Base-by-base conservation (phyloP, 140 eudicot genomes). In the Senecio squalidus region DNA sequence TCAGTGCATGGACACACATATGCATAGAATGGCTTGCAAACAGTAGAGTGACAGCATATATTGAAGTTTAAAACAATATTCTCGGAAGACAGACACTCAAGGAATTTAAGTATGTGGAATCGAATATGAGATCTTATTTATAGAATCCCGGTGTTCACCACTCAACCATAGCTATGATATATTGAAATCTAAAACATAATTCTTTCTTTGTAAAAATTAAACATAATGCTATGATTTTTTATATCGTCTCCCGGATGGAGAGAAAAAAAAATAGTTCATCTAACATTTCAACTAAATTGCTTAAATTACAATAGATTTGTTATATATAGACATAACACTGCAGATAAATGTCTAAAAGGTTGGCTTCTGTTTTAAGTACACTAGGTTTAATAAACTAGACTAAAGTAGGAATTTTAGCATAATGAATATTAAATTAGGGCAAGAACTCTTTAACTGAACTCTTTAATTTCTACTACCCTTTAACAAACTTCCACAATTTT, bases 391-490 rank as follows among this genome's bases (percentile, higher is more conserved):
- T 7, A 33, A 34, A 34, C 0, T 7, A 33, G 11, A 34, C 0
- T 15, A 43, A 43, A 34, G 40, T 34, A 59, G 53, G 13, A 71
- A 10, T 51, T 45, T 27, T 71, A 71, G 51, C 54, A 54, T 45
- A 31, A 36, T 36, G 26, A 46, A 14, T 62, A 53, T 71, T 53
- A 43, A 62, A 71, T 62, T 25, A 53, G 60, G 53, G 34, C 46
- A 71, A 55, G 45, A 54, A 43, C 59, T 64, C 71, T 71, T 55
- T 63, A 71, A 55, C 47, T 31, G 51, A 28, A 54, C 51, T 36
- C 62, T 63, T 63, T 33, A 55, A 64, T 54, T 71, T 71, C 71
- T 63, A n/a, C n/a, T n/a, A 54, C 60, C 60, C 71, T 71, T 55
- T 45, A 63, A 62, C 60, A 46, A 63, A 55, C 59, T 63, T 55